phyloP scores from a whole-genome alignment of 371 early-diverging fungal species.

The Umbelopsis sp. region DNA sequence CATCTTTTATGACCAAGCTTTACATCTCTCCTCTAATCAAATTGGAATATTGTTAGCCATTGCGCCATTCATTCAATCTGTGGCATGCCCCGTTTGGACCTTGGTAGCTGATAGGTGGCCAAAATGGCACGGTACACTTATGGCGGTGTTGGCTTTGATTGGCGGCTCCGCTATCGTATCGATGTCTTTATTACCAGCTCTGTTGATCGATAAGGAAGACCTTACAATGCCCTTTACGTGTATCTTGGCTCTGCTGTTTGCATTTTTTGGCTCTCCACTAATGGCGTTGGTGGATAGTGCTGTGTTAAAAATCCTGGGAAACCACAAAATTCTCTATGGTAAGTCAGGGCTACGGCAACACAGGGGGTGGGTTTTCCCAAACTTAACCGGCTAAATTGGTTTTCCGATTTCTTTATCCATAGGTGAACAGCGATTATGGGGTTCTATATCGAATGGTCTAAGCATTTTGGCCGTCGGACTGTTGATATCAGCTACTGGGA shows the following conservation, averaged over 20 bases:
- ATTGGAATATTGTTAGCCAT: constrained; percentile 47
- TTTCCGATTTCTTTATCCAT: not conserved
- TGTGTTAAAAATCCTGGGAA: constrained; percentile 45
- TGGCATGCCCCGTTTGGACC: constrained; percentile 49
- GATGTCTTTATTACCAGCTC: constrained; percentile 34
- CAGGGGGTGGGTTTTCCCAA: not conserved
- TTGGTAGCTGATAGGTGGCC: constrained; percentile 41
- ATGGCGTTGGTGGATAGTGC: constrained; percentile 45
- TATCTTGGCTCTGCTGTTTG: constrained; percentile 37
- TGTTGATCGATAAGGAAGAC: constrained; percentile 19
- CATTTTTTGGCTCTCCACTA: constrained; percentile 46
- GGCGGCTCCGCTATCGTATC: constrained; percentile 37
- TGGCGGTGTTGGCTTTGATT: constrained; percentile 36
- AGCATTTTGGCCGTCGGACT: constrained; percentile 40
- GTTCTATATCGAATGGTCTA: constrained; percentile 44
- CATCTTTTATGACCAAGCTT: constrained; percentile 38
- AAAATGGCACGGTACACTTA: constrained; percentile 37
- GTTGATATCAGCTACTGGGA: constrained; percentile 30
- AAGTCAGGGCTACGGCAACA: not conserved
- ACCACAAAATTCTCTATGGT: constrained; percentile 50
- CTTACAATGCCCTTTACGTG: constrained; percentile 26
- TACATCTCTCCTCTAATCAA: constrained; percentile 39
- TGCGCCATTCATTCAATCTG: constrained; percentile 43
- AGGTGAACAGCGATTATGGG: constrained; percentile 53
- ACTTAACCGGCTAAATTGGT: no score